Base-by-base conservation (phyloP, 2,329 filamentous ascomycete species). In the Setomelanomma holmii region DNA sequence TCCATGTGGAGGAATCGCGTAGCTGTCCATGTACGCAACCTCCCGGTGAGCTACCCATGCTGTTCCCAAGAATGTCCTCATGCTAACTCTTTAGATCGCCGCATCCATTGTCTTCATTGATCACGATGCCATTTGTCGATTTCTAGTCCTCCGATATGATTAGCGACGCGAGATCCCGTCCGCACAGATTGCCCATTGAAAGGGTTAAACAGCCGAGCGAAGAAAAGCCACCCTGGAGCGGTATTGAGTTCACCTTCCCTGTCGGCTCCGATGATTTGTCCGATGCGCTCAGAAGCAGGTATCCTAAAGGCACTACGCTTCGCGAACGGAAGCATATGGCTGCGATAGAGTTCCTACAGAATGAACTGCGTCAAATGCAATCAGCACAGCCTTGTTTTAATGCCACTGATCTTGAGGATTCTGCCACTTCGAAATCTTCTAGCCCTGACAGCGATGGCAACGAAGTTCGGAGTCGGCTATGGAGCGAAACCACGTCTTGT, bases 301-400 rank as follows among this genome's bases (percentile, higher is more conserved):
- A 65, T 34, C 63, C 67, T 7, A n/a, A 60, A 10, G 56, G 58
- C 19, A 34, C 41, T 14, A 67, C 53, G 35, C 49, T 63, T 16
- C 55, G 63, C 14, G 56, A 71, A 40, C 56, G 68, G 14, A 69
- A 69, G 30, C 60, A 67, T 47, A 51, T 58, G 44, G 68, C 67
- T n/a, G 55, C 61, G 2, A 70, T 69, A 16, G 55, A 60, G n/a
- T 69, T 69, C 27, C 47, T 72, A 7, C n/a, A 36, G 8, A 35
- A 43, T 2, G 68, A 71, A 35, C 59, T 71, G 4, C 11, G 38
- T 4, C 43, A 51, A 5, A 69, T 70, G 58, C 56, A 51, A 16
- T 41, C 34, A n/a, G 34, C 14, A n/a, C 34, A 17, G 8, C 7
- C 21, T 2, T 51, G 52, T 2, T 33, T 44, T 10, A 10, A 19